Evolutionary conservation across 2,329 filamentous ascomycete genomes (phyloP), one percentile per base, ranked within the genome.

Genomic region (Botrytis deweyae): DNA sequence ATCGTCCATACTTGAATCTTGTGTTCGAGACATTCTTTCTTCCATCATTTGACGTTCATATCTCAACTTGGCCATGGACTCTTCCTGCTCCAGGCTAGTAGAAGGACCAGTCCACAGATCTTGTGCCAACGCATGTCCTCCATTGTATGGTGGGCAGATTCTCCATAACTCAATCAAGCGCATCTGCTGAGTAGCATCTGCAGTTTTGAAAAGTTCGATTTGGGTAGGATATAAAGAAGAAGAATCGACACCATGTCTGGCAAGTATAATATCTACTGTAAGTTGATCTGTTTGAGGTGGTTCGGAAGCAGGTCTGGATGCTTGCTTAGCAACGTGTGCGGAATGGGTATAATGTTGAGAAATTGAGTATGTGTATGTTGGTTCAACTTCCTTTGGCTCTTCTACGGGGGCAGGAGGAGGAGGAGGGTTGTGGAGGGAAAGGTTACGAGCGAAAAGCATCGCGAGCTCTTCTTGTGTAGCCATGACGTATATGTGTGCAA

Each of bases 301-400:
- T 76, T 87, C 86, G 22, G 86, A 89, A 36, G 86, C 86, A 33
- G 83, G 85, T 69, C 85, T 83, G 74, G 83, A 83, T 2, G 82
- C 79, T 42, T 85, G 81, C 72, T 86, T 82, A 66, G 81, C 85
- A 75, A 91, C 81, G 81, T 97, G 93, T 63, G 91, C 86, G 14
- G 93, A 94, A 80, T 95, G 93, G 76, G 92, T 91, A 82, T 97
- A 97, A 82, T 97, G 94, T 80, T 93, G 91, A 16, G 93, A 92
- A 78, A 93, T 89, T 74, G 88, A 90, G 84, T 96, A 97, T 76
- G 88, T 86, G 76, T 93, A 91, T 36, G 86, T 84, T 72, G 86
- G 81, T 62, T 81, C 77, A 75, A 76, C 72, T 74, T 78, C 71
- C 78, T 79, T 72, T 78, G 81, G 66, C 79, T 81, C 72, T 80